A percentile compares a stretch with the other conserved stretches of the same genome.
Evolutionary conservation across 225 moss, liverwort and hornwort genomes (phyloP).

Genomic region (Sphagnum tenellum): DNA sequence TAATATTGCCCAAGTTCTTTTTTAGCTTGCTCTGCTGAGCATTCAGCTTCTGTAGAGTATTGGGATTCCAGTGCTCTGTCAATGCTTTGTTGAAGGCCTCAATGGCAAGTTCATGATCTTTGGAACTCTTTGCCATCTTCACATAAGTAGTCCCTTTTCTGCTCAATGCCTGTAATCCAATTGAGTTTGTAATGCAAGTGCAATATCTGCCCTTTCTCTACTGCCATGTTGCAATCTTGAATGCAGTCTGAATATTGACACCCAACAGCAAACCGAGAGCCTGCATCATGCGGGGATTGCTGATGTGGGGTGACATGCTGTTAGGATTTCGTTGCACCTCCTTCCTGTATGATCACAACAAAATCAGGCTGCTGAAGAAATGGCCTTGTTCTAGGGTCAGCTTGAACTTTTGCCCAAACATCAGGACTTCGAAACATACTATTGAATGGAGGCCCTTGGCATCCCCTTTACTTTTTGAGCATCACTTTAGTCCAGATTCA

Average conservation of each 20-base stretch:
- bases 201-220: constrained; percentile 69
- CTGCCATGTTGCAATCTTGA: constrained; percentile 76
- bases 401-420: constrained; percentile 84
- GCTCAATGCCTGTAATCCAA: constrained; percentile 63
- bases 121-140: constrained; percentile 71
- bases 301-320: constrained; percentile 68
- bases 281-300: constrained; percentile 98
- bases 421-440: constrained; percentile 88
- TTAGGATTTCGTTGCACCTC: constrained; percentile 82
- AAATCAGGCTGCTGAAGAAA: constrained; percentile 81
- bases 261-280: constrained; percentile 77
- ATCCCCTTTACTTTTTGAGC: constrained; percentile 62
- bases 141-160: constrained; percentile 87
- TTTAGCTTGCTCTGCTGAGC: constrained; percentile 72
- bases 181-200: constrained; percentile 82
- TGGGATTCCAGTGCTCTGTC: constrained; percentile 92
- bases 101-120: constrained; percentile 69
- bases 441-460: constrained; percentile 56
- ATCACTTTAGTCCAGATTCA: constrained; percentile 71
- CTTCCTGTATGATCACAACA: constrained; percentile 54
- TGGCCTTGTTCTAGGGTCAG: constrained; percentile 59
- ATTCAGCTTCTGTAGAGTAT: constrained; percentile 85
- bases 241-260: constrained; percentile 72
- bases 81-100: constrained; percentile 87
- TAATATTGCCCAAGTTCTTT: constrained; percentile 84